Conservation (phyloP, 2,329 filamentous ascomycete genomes). For the Phialophora tarda region DNA sequence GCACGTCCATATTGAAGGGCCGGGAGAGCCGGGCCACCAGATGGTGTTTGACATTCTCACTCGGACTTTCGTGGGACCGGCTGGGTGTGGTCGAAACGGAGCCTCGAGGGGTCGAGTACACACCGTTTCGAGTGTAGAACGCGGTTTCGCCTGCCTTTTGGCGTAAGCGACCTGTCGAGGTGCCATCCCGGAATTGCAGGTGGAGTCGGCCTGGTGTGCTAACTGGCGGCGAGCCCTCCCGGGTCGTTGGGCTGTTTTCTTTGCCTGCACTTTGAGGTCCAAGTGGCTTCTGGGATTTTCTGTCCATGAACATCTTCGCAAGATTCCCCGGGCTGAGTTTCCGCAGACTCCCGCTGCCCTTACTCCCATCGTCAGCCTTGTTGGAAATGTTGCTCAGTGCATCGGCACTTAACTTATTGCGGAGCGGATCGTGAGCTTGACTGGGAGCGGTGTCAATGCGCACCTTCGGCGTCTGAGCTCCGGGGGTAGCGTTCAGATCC, state of each 20-base stretch:
- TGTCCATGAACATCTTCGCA: conserved; percentile 28
- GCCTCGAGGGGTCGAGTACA: conserved; percentile 20
- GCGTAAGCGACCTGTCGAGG: conserved; percentile 24
- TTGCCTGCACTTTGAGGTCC: conserved; percentile 25
- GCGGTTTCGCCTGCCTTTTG: conserved; percentile 26
- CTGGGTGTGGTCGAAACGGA: conserved; percentile 26
- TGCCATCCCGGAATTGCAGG: conserved; percentile 32
- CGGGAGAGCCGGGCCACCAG: conserved; percentile 37
- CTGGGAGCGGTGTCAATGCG: conserved; percentile 5
- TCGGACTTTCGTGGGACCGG: conserved; percentile 33
- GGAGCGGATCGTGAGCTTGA: conserved; percentile 27
- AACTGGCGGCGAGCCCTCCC: conserved; percentile 25
- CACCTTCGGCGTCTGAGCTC: conserved; percentile 18
- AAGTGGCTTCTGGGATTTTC: conserved; percentile 24
- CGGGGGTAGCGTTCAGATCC: conserved; percentile 16
- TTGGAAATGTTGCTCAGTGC: conserved; percentile 25
- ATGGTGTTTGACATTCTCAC: conserved; percentile 32
- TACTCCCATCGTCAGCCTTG: conserved; percentile 25
- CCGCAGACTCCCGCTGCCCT: conserved; percentile 20
- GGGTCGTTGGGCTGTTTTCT: conserved; percentile 32
- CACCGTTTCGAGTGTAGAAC: conserved; percentile 15
- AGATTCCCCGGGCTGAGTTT: conserved; percentile 36
- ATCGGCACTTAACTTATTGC: conserved; percentile 17
- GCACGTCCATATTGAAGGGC: conserved; percentile 39
- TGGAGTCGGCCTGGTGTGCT: conserved; percentile 33